Conservation (phyloP, 352 stramenopile genomes). For the Globisporangium alternatum region DNA sequence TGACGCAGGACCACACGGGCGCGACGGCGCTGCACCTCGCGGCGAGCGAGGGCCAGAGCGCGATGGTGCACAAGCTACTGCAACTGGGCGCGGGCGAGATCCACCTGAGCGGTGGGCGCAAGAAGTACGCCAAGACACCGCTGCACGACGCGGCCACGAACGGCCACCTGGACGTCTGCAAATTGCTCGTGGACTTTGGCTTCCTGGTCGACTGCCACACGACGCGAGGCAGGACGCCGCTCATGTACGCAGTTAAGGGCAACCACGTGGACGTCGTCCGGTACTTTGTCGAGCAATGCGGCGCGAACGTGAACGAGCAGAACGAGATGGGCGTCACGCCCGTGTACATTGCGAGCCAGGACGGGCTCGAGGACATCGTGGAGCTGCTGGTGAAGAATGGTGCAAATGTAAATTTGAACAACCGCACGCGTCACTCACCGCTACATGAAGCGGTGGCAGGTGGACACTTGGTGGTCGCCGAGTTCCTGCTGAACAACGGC, state of each 20-base stretch:
- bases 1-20: constrained; percentile 64
- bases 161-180: constrained; percentile 51
- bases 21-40: constrained; percentile 66
- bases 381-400: constrained; percentile 39
- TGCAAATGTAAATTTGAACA: constrained; percentile 57
- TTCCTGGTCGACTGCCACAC: constrained; percentile 78
- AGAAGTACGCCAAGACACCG: constrained; percentile 63
- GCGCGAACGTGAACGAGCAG: constrained; percentile 63
- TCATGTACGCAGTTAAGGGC: constrained; percentile 77
- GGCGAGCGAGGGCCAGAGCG: constrained; percentile 45
- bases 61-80: constrained; percentile 48
- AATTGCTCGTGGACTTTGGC: constrained; percentile 48
- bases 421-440: constrained; percentile 60
- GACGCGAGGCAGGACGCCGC: constrained; percentile 62
- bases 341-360: constrained; percentile 61
- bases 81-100: constrained; percentile 50
- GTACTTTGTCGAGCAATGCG: constrained; percentile 44
- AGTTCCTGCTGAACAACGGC: constrained; percentile 54
- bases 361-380: constrained; percentile 48
- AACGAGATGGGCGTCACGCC: constrained; percentile 82
- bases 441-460: constrained; percentile 69
- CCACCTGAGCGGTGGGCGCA: constrained; percentile 56
- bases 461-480: constrained; percentile 38
- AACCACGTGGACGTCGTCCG: constrained; percentile 45
- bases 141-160: constrained; percentile 73